Evolutionary conservation across 306 rosid genomes (phyloP).

Genomic region (Quercus dentata): DNA sequence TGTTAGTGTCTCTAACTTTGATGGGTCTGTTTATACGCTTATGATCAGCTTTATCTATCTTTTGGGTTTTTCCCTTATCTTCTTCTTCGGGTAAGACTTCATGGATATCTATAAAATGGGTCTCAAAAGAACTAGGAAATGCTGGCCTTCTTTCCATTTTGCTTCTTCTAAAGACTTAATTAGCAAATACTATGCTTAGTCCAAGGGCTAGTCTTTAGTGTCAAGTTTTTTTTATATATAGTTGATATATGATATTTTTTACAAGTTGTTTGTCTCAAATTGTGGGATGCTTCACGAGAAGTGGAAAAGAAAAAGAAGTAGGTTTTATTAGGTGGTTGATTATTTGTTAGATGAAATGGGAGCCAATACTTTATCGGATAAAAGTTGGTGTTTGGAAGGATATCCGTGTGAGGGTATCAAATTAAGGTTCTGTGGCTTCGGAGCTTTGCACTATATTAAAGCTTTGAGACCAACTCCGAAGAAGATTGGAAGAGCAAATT

Average conservation of each 20-base stretch:
- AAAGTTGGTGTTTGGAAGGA: slow-evolving; percentile 14
- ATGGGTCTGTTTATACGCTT: slow-evolving; percentile 29
- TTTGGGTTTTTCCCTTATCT: slow-evolving; percentile 16
- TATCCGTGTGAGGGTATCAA: slow-evolving; percentile 31
- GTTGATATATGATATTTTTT: background rate
- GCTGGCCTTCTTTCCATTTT: slow-evolving; percentile 38
- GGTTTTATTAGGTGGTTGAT: slow-evolving; percentile 11
- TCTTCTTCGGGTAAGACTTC: slow-evolving; percentile 52
- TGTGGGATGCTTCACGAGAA: slow-evolving; percentile 23
- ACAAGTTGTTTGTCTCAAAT: background rate
- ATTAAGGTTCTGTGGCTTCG: background rate
- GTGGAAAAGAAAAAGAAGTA: background rate
- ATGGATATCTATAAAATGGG: slow-evolving; percentile 60
- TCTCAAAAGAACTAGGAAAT: slow-evolving; percentile 14
- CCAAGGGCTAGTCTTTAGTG: background rate
- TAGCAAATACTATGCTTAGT: background rate
- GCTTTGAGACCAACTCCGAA: background rate
- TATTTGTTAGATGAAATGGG: slow-evolving; percentile 19
- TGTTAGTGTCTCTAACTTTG: slow-evolving; percentile 35
- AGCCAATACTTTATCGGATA: slow-evolving; percentile 24
- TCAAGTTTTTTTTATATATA: background rate
- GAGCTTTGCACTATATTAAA: background rate
- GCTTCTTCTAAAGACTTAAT: background rate
- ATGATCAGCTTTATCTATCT: slow-evolving; percentile 15
- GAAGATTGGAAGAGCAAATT: background rate